Percentiles rank a stretch among this genome's conserved stretches.
phyloP scores from a whole-genome alignment of 1,284 basidiomycete genomes.

The Trametes polyzona region DNA sequence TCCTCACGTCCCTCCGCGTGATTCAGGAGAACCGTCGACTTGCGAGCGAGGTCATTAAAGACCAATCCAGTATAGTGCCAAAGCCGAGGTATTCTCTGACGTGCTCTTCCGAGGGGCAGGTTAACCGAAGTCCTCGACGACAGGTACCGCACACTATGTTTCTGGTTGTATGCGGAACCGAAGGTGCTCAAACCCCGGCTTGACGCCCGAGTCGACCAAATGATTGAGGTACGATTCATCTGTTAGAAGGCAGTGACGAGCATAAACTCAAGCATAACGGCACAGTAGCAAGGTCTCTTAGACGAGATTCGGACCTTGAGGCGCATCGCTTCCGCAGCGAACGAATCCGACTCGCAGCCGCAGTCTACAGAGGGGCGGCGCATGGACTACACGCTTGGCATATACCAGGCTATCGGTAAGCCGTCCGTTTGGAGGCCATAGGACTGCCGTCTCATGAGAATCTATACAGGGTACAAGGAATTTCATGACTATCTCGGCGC shows the following conservation, averaged over 20 bases:
- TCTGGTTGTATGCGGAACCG: slow-evolving; percentile 90
- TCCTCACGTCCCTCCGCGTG: slow-evolving; percentile 80
- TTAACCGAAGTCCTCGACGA: not conserved
- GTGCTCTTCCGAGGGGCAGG: not conserved
- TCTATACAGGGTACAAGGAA: slow-evolving; percentile 81
- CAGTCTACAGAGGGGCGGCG: slow-evolving; percentile 10
- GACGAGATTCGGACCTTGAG: slow-evolving; percentile 75
- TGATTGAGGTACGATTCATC: slow-evolving; percentile 72
- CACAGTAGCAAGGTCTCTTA: slow-evolving; percentile 74
- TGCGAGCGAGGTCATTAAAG: slow-evolving; percentile 71
- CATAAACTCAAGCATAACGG: not conserved
- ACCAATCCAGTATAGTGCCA: slow-evolving; percentile 56
- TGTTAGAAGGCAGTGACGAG: not conserved
- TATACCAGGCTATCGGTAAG: slow-evolving; percentile 94
- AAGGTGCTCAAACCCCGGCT: slow-evolving; percentile 69
- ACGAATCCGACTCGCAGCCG: not conserved
- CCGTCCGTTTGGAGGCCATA: not conserved
- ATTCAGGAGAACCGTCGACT: slow-evolving; percentile 73
- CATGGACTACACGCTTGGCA: slow-evolving; percentile 76
- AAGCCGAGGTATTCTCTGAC: slow-evolving; percentile 49
- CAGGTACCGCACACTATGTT: slow-evolving; percentile 84
- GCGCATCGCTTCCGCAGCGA: slow-evolving; percentile 36
- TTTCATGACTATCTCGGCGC: slow-evolving; percentile 70
- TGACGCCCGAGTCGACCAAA: slow-evolving; percentile 83
- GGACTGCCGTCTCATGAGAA: not conserved